phyloP scores from a whole-genome alignment of 352 stramenopile genomes.

The Pythium apleroticum region DNA sequence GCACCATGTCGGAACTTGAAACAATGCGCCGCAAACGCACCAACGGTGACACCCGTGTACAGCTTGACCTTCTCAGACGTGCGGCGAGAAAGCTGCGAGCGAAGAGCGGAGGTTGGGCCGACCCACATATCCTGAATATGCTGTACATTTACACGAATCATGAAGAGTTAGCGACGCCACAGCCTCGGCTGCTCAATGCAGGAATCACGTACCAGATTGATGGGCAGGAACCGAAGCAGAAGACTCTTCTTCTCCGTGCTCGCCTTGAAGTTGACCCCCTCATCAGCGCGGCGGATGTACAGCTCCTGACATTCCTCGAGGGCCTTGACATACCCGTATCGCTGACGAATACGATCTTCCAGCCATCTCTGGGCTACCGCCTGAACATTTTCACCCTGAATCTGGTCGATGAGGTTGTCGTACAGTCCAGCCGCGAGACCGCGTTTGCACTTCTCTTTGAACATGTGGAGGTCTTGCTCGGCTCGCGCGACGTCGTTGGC shows the following conservation, averaged over 20 bases:
- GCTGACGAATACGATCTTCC: conserved; percentile 65
- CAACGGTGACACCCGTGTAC: conserved; percentile 74
- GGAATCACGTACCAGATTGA: conserved; percentile 57
- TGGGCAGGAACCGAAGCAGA: conserved; percentile 68
- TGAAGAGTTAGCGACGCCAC: background rate
- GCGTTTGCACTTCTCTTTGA: conserved; percentile 65
- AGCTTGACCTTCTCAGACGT: conserved; percentile 59
- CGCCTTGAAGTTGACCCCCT: conserved; percentile 78
- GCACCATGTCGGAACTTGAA: conserved; percentile 80
- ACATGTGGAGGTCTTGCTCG: conserved; percentile 49
- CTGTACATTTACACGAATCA: conserved; percentile 19
- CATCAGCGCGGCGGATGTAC: conserved; percentile 62
- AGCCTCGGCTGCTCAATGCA: too few relatives aligned
- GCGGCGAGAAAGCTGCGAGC: conserved; percentile 60
- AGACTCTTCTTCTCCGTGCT: conserved; percentile 85
- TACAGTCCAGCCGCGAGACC: conserved; percentile 62
- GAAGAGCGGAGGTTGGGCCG: conserved; percentile 58
- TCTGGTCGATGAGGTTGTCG: conserved; percentile 87
- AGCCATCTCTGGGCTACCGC: conserved; percentile 71
- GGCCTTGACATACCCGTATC: conserved; percentile 65
- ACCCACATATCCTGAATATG: conserved; percentile 88
- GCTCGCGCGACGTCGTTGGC: conserved; percentile 50
- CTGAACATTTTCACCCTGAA: conserved; percentile 78
- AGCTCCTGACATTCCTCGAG: conserved; percentile 69
- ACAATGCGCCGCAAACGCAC: conserved; percentile 77